A percentile compares a stretch with the other conserved stretches of the same genome.
phyloP scores from a whole-genome alignment of 2,329 filamentous ascomycete genomes.

The Pseudogymnoascus sp. region DNA sequence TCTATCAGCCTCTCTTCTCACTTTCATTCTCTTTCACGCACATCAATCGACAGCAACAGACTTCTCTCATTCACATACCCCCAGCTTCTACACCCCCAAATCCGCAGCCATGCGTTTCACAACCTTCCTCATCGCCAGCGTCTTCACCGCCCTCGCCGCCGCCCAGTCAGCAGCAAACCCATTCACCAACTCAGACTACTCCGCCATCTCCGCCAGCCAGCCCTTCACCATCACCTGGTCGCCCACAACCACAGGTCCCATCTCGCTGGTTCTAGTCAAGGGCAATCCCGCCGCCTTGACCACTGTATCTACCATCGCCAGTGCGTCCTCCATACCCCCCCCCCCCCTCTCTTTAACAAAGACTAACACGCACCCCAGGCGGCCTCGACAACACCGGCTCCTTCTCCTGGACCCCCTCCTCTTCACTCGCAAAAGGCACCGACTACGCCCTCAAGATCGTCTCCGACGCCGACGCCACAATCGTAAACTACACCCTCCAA shows the following conservation, averaged over 20 bases:
- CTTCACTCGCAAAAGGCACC: slow-evolving; percentile 8
- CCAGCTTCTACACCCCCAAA: background rate
- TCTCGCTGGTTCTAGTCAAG: slow-evolving; percentile 16
- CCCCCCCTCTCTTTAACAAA: background rate
- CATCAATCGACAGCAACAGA: background rate
- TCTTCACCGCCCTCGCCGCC: slow-evolving; percentile 7
- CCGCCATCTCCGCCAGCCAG: slow-evolving; percentile 9
- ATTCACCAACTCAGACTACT: slow-evolving; percentile 18
- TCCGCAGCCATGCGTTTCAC: slow-evolving; percentile 17
- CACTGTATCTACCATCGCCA: slow-evolving; percentile 12
- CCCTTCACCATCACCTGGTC: slow-evolving; percentile 14
- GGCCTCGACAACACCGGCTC: slow-evolving; percentile 11
- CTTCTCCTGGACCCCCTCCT: slow-evolving; percentile 13
- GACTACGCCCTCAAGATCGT: slow-evolving; percentile 16
- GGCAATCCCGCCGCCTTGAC: slow-evolving; percentile 11
- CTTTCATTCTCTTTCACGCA: background rate
- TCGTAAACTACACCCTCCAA: slow-evolving; percentile 20
- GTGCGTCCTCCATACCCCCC: slow-evolving; percentile 11
- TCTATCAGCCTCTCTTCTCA: background rate
- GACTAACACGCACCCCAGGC: background rate
- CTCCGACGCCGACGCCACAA: slow-evolving; percentile 17
- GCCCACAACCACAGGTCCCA: slow-evolving; percentile 14
- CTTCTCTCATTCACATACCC: background rate
- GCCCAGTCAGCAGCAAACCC: slow-evolving; percentile 15
- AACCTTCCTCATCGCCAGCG: slow-evolving; percentile 10